Base-by-base conservation (phyloP, 768 basidiomycete species). In the Vishniacozyma victoriae region DNA sequence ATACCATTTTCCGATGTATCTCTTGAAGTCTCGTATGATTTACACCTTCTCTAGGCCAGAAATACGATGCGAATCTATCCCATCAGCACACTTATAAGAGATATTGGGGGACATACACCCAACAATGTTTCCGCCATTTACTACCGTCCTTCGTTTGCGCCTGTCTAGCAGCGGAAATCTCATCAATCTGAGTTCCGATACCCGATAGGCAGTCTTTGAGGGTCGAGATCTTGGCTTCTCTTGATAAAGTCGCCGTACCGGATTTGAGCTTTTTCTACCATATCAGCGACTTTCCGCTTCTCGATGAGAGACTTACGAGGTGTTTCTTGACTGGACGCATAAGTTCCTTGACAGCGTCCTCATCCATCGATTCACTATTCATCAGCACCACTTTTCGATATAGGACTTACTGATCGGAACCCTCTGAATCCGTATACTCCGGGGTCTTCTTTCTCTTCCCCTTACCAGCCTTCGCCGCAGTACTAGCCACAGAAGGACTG, bases 291-390 rank as follows among this genome's bases (percentile, higher is more conserved):
- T 12, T 5, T 22, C 25, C 11, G 35, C 15, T 23, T 44, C n/a
- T 43, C 3, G 20, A 22, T 20, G 35, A 0, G 25, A 37, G n/a
- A 24, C 84, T 60, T 61, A 88, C 89, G 55, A 97, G 77, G 69
- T 95, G 88, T 72, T 88, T 87, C 78, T 97, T 97, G 50, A 96
- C 95, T 6, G 95, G 95, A 39, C 95, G 82, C 42, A 97, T 70
- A 66, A 91, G 86, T 72, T 95, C 91, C 73, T 99, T 99, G 14
- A 92, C 92, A 9, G 84, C 76, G 16, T 77, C 76, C 70, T 96
- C 92, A 57, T 95, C 91, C 92, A 95, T 95, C 2, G 92, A 95
- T 2, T 88, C 87, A 58, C 90, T 92, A 57, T 27, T n/a, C 11
- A 46, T 35, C 23, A 23, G 4, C 4, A 14, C 14, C 22, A 6